Evolutionary conservation across 108 stramenopile genomes (phyloP).

Genomic region (Stephanodiscus minutulus): DNA sequence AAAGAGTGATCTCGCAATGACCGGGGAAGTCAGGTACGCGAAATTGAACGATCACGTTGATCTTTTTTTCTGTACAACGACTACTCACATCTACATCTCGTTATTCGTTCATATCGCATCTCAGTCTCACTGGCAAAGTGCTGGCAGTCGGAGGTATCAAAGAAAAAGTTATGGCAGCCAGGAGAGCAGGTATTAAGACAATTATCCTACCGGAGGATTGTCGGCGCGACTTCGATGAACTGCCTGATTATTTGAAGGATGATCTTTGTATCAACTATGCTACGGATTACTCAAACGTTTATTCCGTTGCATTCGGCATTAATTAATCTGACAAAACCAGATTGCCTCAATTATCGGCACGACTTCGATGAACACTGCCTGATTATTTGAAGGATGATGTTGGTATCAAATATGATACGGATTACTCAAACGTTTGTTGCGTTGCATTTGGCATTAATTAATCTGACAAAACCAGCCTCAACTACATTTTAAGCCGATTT

Average conservation of each 20-base stretch:
- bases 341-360: conserved; percentile 88
- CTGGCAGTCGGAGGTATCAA: conserved; percentile 98
- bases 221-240: conserved; percentile 94
- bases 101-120: not conserved
- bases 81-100: not conserved
- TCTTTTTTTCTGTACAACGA: conserved; percentile 15
- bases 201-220: conserved; percentile 91
- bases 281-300: conserved; percentile 88
- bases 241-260: conserved; percentile 95
- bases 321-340: conserved; percentile 7
- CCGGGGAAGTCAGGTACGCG: conserved; percentile 77
- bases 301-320: conserved; percentile 79
- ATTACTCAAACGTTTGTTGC: conserved; percentile 87
- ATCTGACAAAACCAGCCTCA: conserved; percentile 2
- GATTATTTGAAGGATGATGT: conserved; percentile 95
- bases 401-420: conserved; percentile 91
- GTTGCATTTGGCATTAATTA: conserved; percentile 72
- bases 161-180: conserved; percentile 98
- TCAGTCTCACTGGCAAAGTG: conserved; percentile 92
- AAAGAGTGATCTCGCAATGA: conserved; percentile 96
- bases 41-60: not conserved
- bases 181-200: conserved; percentile 89
- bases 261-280: conserved; percentile 94
- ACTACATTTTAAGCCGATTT: no score
- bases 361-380: conserved; percentile 97